phyloP scores from a whole-genome alignment of 1,284 basidiomycete species.

The Tylopilus sp. region DNA sequence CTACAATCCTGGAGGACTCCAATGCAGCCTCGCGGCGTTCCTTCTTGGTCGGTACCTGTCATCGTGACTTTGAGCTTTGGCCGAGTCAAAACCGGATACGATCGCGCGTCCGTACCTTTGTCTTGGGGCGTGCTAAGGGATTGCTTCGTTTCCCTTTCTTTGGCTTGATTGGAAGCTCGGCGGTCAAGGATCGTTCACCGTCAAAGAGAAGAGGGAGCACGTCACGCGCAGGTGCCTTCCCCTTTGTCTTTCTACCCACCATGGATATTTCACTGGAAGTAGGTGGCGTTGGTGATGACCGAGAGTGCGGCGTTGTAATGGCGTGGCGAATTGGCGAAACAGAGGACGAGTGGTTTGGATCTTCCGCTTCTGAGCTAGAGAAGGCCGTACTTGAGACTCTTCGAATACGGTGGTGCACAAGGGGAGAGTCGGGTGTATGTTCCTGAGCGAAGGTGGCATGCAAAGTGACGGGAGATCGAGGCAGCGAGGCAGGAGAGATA shows the following conservation, averaged over 20 bases:
- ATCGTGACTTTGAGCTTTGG: conserved; percentile 5
- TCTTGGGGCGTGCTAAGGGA: conserved; percentile 17
- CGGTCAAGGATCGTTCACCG: conserved; percentile 12
- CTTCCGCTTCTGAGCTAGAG: conserved; percentile 29
- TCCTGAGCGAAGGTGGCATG: conserved; percentile 5
- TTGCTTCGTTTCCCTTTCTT: conserved; percentile 22
- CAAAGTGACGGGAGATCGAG: conserved; percentile 12
- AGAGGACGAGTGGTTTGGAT: conserved; percentile 25
- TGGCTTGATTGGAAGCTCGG: conserved; percentile 17
- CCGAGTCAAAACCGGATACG: background rate
- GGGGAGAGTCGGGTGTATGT: conserved; percentile 9
- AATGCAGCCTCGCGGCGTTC: conserved; percentile 29
- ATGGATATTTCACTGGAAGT: conserved; percentile 34
- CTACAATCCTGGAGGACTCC: conserved; percentile 33
- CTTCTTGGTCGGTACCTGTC: conserved; percentile 34
- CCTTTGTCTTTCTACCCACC: conserved; percentile 28
- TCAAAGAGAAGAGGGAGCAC: conserved; percentile 32
- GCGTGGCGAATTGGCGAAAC: conserved; percentile 29
- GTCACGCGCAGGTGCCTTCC: conserved; percentile 31
- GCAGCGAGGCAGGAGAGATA: conserved; percentile 10
- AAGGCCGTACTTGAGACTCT: background rate
- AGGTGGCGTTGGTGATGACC: conserved; percentile 35
- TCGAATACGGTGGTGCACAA: conserved; percentile 11
- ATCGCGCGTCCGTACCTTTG: conserved; percentile 23
- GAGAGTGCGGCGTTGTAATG: conserved; percentile 32